Conservation (phyloP, 148 eudicot species). For the Rhododendron ovatum region DNA sequence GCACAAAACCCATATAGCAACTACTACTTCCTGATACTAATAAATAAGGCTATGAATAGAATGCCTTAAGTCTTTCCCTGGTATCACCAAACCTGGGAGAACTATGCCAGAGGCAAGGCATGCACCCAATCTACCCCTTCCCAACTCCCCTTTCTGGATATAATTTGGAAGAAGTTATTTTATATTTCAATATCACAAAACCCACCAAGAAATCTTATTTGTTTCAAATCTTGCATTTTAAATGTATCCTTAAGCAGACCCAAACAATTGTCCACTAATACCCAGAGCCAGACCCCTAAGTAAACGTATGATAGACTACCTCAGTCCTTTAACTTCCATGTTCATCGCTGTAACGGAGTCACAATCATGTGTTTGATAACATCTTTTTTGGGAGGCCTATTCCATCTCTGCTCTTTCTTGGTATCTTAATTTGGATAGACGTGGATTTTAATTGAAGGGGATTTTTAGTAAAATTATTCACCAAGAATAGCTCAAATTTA, state of each 20-base stretch:
- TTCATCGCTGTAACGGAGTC: background rate
- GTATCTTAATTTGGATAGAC: background rate
- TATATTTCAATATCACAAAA: background rate
- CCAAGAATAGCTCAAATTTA: background rate
- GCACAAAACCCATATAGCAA: background rate
- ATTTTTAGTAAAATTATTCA: background rate
- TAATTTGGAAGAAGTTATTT: background rate
- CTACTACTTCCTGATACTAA: background rate
- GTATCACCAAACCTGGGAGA: background rate
- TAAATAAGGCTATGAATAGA: background rate
- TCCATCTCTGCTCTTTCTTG: background rate
- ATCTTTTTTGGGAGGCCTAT: background rate
- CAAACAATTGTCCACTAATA: background rate
- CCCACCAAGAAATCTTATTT: background rate
- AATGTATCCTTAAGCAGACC: background rate
- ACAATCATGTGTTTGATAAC: background rate
- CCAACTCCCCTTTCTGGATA: background rate
- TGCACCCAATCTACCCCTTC: background rate
- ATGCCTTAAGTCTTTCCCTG: background rate
- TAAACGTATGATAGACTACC: background rate
- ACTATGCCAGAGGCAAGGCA: background rate
- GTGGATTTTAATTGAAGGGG: background rate
- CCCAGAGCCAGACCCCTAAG: background rate
- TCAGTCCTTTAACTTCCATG: background rate
- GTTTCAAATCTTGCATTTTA: background rate